Evolutionary conservation across 2,329 filamentous ascomycete genomes (phyloP).

Genomic region (Penicillium glabrum): DNA sequence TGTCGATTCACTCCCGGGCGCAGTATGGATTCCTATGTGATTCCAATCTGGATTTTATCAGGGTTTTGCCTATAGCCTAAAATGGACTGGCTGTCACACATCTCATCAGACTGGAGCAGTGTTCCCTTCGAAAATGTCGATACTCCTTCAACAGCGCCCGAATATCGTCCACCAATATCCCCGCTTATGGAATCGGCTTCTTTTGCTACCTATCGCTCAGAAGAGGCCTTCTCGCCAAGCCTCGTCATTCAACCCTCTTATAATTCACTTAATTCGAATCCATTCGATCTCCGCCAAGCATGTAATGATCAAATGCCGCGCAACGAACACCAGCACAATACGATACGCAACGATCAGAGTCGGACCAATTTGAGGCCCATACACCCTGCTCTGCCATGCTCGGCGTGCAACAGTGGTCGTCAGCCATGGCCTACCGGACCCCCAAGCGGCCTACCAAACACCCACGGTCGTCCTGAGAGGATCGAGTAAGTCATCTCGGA

Average conservation of each 20-base stretch:
- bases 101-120: background rate
- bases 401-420: background rate
- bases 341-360: background rate
- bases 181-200: background rate
- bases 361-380: too few relatives aligned
- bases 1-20: too few relatives aligned
- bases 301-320: too few relatives aligned
- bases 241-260: background rate
- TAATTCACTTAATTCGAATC: background rate
- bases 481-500: too few relatives aligned
- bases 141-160: background rate
- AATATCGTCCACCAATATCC: background rate
- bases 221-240: background rate
- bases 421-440: background rate
- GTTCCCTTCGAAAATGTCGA: too few relatives aligned
- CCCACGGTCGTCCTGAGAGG: too few relatives aligned
- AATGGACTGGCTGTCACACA: too few relatives aligned
- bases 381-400: background rate
- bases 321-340: too few relatives aligned
- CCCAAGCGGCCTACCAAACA: too few relatives aligned
- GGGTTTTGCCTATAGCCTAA: too few relatives aligned
- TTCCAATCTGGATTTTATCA: too few relatives aligned
- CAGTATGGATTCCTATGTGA: too few relatives aligned
- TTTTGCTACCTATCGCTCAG: rapidly evolving
- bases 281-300: background rate